Evolutionary conservation across 2,329 filamentous ascomycete species (phyloP), one percentile per base, ranked within the genome.

Genomic region (Stagonosporopsis rhizophila): DNA sequence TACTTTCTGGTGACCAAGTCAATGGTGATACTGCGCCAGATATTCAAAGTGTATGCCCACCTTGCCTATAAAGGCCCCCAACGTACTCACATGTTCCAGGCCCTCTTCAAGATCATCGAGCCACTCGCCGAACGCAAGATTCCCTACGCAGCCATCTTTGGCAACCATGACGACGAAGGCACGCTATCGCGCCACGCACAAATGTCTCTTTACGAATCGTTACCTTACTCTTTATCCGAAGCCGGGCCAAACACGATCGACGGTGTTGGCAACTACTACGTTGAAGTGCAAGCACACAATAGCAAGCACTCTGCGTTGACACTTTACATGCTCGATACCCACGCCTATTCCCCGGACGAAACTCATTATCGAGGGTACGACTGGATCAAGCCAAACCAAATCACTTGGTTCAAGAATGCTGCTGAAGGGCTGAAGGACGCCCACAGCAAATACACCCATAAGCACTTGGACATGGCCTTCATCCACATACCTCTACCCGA

Each of bases 401-500:
- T 97, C 56, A 87, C 91, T 52, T 99, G 95, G 95, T 99, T 99
- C 81, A 88, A 87, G 64, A 84, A 86, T 61, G 96, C 91, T 1
- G 88, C 91, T 0, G 81, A 88, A 54, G 79, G 86, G 12, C 79
- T 97, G 42, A 87, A 88, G 68, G 74, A 75, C 14, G 86, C 86
- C 58, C 93, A 96, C 73, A 84, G 85, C 59, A 87, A 92, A 67
- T 99, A 97, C 76, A 91, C 90, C 0, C 91, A 95, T 70, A 89
- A 92, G 47, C 95, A 98, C 74, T 91, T 99, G 85, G 90, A 99
- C 72, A 86, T 98, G 75, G 92, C 95, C 0, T 99, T 99, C 73
- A 96, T 99, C 60, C 95, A 99, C 74, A 99, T 99, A 52, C 95
- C 95, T 0, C 80, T 99, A 3, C 93, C 95, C 0, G 95, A 99